Evolutionary conservation across 2,329 filamentous ascomycete species (phyloP), one percentile per base, ranked within the genome.

Genomic region (Nemania diffusa): DNA sequence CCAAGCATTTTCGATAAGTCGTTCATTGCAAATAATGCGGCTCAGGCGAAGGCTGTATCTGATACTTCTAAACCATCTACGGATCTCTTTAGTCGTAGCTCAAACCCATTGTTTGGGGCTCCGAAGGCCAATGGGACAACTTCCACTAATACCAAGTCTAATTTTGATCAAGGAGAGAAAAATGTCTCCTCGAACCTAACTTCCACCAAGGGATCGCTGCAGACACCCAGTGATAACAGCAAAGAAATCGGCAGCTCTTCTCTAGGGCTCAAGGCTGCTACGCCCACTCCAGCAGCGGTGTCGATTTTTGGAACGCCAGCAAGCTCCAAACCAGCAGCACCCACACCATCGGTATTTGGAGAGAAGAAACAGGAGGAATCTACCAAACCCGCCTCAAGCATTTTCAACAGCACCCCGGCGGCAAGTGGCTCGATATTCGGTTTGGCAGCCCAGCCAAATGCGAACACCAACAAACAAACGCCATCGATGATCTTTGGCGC

Each of bases 231-330:
- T n/a, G 48, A 57, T 5, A 42, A 42, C 5, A 61, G 57, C 17
- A 64, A 64, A 32, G 65, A 62, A 22, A 64, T 40, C 5, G n/a
- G 20, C 11, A 53, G 50, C 34, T 50, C 70, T 9, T n/a, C 62
- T 20, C 44, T 56, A 8, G 34, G 62, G 5, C 61, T 69, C 24
- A 62, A 65, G 17, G 79, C 80, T 29, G 76, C 78, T 50, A 72
- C 76, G 6, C 58, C 73, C 42, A 57, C 74, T 4, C 17, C 66
- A 48, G 46, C 62, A 22, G 59, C 73, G 5, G 72, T 65, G 60
- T 73, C 77, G 22, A 64, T 79, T 67, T 84, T 85, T 71, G 79
- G 77, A 56, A 79, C 79, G 34, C 82, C 81, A 59, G 79, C 79
- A 42, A 37, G 6, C 17, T 81, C 84, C 73, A 83, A 83, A 69